A percentile compares a stretch with the other conserved stretches of the same genome.
These are phyloP conservation scores for Cladosporium austrohemisphaericum DNA, from an alignment of 2,329 filamentous ascomycete species.

Conservation along the genomic window DNA sequence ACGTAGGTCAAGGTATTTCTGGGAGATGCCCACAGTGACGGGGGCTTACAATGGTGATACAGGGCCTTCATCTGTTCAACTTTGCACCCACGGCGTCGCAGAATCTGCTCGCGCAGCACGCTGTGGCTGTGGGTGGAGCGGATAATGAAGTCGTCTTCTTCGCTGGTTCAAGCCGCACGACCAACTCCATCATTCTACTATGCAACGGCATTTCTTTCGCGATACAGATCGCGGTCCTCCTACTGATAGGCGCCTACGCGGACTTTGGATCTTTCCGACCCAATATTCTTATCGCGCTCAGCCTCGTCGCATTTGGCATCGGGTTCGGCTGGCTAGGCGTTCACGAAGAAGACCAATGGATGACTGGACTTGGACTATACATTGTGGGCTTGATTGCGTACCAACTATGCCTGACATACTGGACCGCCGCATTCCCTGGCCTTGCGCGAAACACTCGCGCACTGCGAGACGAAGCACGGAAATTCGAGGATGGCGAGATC, in stretches of 20 bases:
- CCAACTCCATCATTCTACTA: slow-evolving; percentile 63
- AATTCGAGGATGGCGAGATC: slow-evolving; percentile 52
- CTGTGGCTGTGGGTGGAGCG: slow-evolving; percentile 38
- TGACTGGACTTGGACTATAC: slow-evolving; percentile 58
- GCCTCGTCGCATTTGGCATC: slow-evolving; percentile 58
- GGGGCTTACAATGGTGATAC: background rate
- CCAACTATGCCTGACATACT: slow-evolving; percentile 65
- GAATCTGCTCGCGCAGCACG: slow-evolving; percentile 60
- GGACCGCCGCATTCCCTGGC: slow-evolving; percentile 62
- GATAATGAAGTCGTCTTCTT: slow-evolving; percentile 53
- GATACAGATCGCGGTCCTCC: slow-evolving; percentile 58
- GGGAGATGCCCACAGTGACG: background rate
- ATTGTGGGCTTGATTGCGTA: slow-evolving; percentile 65
- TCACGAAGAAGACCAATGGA: slow-evolving; percentile 58
- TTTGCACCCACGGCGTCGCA: slow-evolving; percentile 64
- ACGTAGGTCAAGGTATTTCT: slow-evolving; percentile 31
- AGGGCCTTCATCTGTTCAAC: slow-evolving; percentile 52
- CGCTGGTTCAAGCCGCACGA: slow-evolving; percentile 54
- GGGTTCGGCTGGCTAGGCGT: slow-evolving; percentile 67
- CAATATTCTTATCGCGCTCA: slow-evolving; percentile 60
- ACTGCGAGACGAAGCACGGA: slow-evolving; percentile 48
- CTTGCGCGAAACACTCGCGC: slow-evolving; percentile 53
- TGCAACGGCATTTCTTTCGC: slow-evolving; percentile 66
- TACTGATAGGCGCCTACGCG: slow-evolving; percentile 51
- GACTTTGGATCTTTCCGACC: slow-evolving; percentile 65